A percentile compares a stretch with the other conserved stretches of the same genome.
phyloP scores from a whole-genome alignment of 225 moss, liverwort and hornwort species.

The Pseudisothecium myosuroides region DNA sequence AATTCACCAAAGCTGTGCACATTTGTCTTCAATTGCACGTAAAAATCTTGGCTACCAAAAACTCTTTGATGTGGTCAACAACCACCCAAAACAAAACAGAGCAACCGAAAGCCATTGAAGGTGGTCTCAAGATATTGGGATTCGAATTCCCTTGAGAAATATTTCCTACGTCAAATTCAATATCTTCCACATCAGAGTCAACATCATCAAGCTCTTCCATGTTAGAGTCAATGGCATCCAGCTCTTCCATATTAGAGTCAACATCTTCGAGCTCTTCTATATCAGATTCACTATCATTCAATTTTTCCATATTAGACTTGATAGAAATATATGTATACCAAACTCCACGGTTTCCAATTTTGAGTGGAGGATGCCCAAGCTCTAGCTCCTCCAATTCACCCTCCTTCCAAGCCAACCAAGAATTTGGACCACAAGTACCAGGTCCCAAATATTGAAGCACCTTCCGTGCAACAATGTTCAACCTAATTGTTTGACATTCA shows the following conservation, averaged over 20 bases:
- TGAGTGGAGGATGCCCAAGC: background rate
- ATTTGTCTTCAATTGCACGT: background rate
- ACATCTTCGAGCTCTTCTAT: background rate
- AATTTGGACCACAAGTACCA: rapidly evolving
- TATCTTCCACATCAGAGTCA: too few relatives aligned
- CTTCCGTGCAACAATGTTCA: background rate
- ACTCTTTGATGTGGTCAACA: background rate
- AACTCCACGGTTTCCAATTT: background rate
- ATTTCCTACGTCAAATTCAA: too few relatives aligned
- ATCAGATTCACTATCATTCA: rapidly evolving
- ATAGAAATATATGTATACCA: background rate
- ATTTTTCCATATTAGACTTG: background rate
- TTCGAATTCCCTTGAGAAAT: background rate
- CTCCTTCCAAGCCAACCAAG: background rate
- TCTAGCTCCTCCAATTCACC: background rate
- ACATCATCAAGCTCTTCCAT: too few relatives aligned
- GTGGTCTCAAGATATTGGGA: rapidly evolving
- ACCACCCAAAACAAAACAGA: too few relatives aligned
- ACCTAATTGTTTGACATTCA: rapidly evolving
- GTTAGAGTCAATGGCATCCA: too few relatives aligned
- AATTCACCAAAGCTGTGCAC: background rate
- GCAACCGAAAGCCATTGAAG: rapidly evolving
- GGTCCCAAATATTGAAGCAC: background rate
- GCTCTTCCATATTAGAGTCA: rapidly evolving
- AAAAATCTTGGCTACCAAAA: background rate